Percentiles rank a stretch among this genome's conserved stretches.
phyloP scores from a whole-genome alignment of 768 basidiomycete genomes.

The Tricholoma sp. region DNA sequence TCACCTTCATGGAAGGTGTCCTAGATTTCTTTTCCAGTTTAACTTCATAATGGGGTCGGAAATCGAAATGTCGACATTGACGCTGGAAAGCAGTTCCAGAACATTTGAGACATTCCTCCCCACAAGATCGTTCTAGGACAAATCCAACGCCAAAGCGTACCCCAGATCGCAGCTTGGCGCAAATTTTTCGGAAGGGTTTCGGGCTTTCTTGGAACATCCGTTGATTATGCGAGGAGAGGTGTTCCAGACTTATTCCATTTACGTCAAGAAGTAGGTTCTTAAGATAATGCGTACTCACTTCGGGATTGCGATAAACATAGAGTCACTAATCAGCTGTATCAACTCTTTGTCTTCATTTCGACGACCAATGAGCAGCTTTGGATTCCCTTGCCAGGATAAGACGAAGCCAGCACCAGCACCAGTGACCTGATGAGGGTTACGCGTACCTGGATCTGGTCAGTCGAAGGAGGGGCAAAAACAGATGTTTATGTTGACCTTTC shows the following conservation, averaged over 20 bases:
- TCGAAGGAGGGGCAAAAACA: neutral
- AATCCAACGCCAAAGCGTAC: slow-evolving; percentile 85
- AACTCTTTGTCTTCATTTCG: slow-evolving; percentile 71
- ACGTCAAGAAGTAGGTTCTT: neutral
- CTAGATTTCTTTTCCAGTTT: slow-evolving; percentile 47
- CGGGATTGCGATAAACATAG: slow-evolving; percentile 80
- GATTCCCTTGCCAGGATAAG: slow-evolving; percentile 75
- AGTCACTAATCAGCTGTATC: slow-evolving; percentile 76
- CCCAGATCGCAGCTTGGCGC: slow-evolving; percentile 80
- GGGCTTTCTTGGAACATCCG: slow-evolving; percentile 13
- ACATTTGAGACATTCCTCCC: slow-evolving; percentile 60
- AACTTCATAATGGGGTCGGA: slow-evolving; percentile 76
- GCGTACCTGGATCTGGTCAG: slow-evolving; percentile 50
- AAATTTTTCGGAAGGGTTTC: slow-evolving; percentile 58
- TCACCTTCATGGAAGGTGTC: slow-evolving; percentile 43
- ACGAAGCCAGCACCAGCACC: slow-evolving; percentile 84
- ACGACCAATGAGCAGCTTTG: slow-evolving; percentile 64
- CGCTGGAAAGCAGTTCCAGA: slow-evolving; percentile 61
- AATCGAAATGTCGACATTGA: slow-evolving; percentile 76
- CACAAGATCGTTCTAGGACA: slow-evolving; percentile 78
- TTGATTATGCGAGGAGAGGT: slow-evolving; percentile 15
- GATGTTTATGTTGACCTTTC: slow-evolving; percentile 55
- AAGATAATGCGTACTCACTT: slow-evolving; percentile 44
- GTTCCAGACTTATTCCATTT: slow-evolving; percentile 13
- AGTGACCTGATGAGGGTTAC: slow-evolving; percentile 69